Base-by-base conservation (phyloP, 306 rosid genomes). In the Cicer arietinum region DNA sequence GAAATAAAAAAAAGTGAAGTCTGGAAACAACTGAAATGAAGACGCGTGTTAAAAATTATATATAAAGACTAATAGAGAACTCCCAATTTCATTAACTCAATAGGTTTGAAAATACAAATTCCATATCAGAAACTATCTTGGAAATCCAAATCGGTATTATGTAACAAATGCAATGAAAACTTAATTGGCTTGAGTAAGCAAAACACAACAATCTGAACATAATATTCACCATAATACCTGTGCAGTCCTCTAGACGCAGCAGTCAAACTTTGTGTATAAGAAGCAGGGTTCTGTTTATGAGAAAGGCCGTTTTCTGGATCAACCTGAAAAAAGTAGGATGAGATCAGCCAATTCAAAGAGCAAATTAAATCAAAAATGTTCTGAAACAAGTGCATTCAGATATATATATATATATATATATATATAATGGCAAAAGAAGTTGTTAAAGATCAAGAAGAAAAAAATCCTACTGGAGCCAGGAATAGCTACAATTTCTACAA, bases 231-330 rank as follows among this genome's bases (percentile, higher is more conserved):
- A 16, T 65, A 64, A 73, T 74, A 94, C 98, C 98, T 94, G 86
- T 94, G 88, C 83, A 94, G 78, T 64, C 98, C 94, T 80, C 98
- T 84, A 40, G 97, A 89, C 11, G 97, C 86, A 72, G 90, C 89
- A 82, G 77, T 86, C 73, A 91, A 77, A 83, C 77, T 83, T 67
- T 86, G 92, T 1, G 89, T 83, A 70, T 94, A 94, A 45, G 85
- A 75, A 79, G 96, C 96, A 8, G 98, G 97, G 76, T 79, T 86
- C 75, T 87, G 94, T 77, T 91, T 88, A 71, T 88, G 84, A 67
- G 87, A 77, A 46, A 57, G 88, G 77, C 77, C 85, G 50, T 73
- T 89, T 51, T 90, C 91, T 30, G 86, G 91, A 86, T 88, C 92
- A 83, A 89, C 96, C 98, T 94, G 86, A 82, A 82, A 84, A 64